phyloP scores from a whole-genome alignment of 179 eudicot genomes.

The Beta corolliflora region DNA sequence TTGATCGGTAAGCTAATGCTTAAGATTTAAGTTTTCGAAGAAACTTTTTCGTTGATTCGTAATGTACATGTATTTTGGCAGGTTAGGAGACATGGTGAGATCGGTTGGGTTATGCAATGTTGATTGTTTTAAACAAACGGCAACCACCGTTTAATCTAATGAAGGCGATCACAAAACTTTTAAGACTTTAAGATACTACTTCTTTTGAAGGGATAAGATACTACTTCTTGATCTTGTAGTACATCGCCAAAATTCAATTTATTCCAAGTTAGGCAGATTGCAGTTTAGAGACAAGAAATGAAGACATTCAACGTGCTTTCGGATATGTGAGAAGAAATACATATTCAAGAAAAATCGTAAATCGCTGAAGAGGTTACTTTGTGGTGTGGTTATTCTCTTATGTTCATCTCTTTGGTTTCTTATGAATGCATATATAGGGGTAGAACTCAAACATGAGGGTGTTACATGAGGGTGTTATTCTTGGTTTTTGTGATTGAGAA shows the following conservation, averaged over 20 bases:
- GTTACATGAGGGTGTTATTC: neutral
- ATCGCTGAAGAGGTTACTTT: neutral
- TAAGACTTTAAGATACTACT: neutral
- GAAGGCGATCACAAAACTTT: neutral
- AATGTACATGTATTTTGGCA: constrained; percentile 13
- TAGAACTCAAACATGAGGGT: neutral
- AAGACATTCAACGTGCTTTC: neutral
- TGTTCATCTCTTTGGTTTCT: neutral
- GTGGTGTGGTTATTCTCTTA: neutral
- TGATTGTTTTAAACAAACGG: constrained; percentile 38
- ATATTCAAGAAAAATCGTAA: too few species aligned
- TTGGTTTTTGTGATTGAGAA: neutral
- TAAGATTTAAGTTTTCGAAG: too few species aligned
- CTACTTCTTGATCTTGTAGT: neutral
- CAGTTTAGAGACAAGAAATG: neutral
- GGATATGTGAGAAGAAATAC: too few species aligned
- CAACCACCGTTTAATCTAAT: neutral
- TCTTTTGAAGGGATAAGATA: too few species aligned
- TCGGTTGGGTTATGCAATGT: constrained; percentile 45
- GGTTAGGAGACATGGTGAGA: constrained; percentile 45
- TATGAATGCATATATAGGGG: neutral
- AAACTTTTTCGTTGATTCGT: too few species aligned
- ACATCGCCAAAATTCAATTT: neutral
- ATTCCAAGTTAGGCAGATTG: neutral
- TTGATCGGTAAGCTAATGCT: constrained; percentile 38